Evolutionary conservation across 257 asterid species (phyloP).

Genomic region (Plantago major): DNA sequence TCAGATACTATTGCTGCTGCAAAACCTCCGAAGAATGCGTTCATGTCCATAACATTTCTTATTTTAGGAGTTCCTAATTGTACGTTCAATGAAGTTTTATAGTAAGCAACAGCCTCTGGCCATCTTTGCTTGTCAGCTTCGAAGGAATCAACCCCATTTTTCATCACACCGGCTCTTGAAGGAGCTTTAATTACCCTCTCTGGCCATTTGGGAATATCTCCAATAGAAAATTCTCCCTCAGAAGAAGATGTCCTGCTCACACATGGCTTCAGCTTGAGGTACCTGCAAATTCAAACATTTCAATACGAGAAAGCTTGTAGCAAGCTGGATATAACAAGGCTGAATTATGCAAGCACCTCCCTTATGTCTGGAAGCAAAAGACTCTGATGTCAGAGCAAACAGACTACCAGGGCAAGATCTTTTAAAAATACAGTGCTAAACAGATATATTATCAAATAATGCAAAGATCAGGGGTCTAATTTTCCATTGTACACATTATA

Average conservation of each 20-base stretch:
- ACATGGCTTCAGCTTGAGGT: constrained; percentile 77
- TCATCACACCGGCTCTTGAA: constrained; percentile 56
- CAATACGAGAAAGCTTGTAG: constrained; percentile 6
- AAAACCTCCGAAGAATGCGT: constrained; percentile 94
- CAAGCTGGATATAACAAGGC: not conserved
- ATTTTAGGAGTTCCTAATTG: constrained; percentile 77
- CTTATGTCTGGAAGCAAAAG: not conserved
- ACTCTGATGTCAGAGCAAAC: not conserved
- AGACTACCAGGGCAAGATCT: not conserved
- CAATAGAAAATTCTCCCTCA: constrained; percentile 68
- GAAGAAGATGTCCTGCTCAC: constrained; percentile 60
- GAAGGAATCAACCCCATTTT: constrained; percentile 68
- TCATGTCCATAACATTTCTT: constrained; percentile 97
- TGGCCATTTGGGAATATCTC: constrained; percentile 83
- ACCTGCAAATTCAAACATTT: constrained; percentile 46
- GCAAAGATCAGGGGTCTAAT: not conserved
- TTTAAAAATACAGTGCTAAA: not conserved
- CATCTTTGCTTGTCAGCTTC: constrained; percentile 86
- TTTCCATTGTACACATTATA: not conserved
- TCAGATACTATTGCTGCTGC: constrained; percentile 72
- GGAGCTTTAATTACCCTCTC: constrained; percentile 68
- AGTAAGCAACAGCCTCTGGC: constrained; percentile 69
- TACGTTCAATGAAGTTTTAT: constrained; percentile 65
- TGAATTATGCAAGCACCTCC: not conserved
- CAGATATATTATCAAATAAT: not conserved